Evolutionary conservation across 352 stramenopile species (phyloP), one percentile per base, ranked within the genome.

Genomic region (Globisporangium viniferum): DNA sequence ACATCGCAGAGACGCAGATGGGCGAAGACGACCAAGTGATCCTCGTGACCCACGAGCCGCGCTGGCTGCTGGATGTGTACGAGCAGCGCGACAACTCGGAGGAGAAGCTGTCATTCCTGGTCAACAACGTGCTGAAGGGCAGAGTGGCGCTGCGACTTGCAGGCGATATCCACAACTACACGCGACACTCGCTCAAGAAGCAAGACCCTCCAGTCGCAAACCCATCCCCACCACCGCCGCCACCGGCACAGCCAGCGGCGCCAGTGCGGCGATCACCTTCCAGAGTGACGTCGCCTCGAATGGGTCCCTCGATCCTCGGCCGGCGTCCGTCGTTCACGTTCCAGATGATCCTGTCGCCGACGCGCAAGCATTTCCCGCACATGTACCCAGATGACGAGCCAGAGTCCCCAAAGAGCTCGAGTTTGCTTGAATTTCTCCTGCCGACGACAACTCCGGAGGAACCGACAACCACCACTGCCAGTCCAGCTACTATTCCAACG

Each of bases 161-260:
- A 14, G 94, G 94, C 3, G 94, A 98, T 75, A 87, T 98, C 35
- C 94, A 98, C 78, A 97, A 98, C 75, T 98, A 98, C 75, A 97
- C 89, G 58, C 79, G 94, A 0, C 89, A 98, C 72, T 93, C 94
- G 18, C 53, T 71, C 6, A 59, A 64, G 57, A 39, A 61, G 14
- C 15, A 54, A 20, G 46, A 60, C 2, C 44, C 44, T 12, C 44
- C 44, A 51, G 8, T 46, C 7, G 0, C 41, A 41, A 54, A 36
- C 15, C 44, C 29, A 46, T n/a, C 27, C 20, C 41, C 59, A 41
- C 46, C 55, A 29, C 49, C 49, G 12, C 15, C 14, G 6, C 41
- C 41, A 48, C 29, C 18, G 22, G 18, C 24, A 24, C 22, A 57
- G 2, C 59, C 41, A 44, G 9, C n/a, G 6, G 29, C 15, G 24